These are phyloP conservation scores for Porcisia hertigi DNA, from an alignment of 208 protist species.

Conservation along the genomic window DNA sequence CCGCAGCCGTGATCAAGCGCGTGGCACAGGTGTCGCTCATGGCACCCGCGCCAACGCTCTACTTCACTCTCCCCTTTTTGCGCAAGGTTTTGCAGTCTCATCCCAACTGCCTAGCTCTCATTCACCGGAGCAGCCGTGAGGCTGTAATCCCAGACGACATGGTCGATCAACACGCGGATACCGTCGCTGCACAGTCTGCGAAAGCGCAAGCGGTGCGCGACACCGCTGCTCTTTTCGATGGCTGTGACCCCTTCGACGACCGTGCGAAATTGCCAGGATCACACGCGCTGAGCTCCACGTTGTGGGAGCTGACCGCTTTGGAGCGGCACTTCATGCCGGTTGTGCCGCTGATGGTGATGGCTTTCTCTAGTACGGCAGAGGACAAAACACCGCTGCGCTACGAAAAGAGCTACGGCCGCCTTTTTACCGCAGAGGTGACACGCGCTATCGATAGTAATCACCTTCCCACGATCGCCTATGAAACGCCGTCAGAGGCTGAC, in stretches of 20 bases:
- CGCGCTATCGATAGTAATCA: slow-evolving; percentile 52
- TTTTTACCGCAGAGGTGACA: slow-evolving; percentile 86
- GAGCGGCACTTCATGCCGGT: slow-evolving; percentile 85
- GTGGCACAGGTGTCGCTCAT: slow-evolving; percentile 64
- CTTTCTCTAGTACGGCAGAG: slow-evolving; percentile 77
- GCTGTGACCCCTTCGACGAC: slow-evolving; percentile 77
- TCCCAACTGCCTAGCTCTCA: slow-evolving; percentile 86
- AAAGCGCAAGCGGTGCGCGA: slow-evolving; percentile 46
- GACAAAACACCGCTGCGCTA: slow-evolving; percentile 84
- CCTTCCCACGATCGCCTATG: slow-evolving; percentile 77
- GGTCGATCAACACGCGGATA: slow-evolving; percentile 9
- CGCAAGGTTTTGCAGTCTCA: slow-evolving; percentile 85
- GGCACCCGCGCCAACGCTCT: slow-evolving; percentile 78
- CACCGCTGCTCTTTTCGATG: slow-evolving; percentile 74
- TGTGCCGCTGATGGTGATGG: slow-evolving; percentile 86
- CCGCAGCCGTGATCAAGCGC: slow-evolving; percentile 80
- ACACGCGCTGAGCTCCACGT: slow-evolving; percentile 74
- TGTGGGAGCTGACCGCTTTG: slow-evolving; percentile 90
- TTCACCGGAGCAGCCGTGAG: slow-evolving; percentile 80
- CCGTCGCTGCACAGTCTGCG: slow-evolving; percentile 18
- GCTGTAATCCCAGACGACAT: slow-evolving; percentile 51
- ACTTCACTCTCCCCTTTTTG: slow-evolving; percentile 87
- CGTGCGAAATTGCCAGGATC: slow-evolving; percentile 36
- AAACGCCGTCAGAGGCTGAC: slow-evolving; percentile 31
- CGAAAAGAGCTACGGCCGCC: slow-evolving; percentile 85